Base-by-base conservation (phyloP, 495 filamentous ascomycete species). In the Astrocystis sublimbata region DNA sequence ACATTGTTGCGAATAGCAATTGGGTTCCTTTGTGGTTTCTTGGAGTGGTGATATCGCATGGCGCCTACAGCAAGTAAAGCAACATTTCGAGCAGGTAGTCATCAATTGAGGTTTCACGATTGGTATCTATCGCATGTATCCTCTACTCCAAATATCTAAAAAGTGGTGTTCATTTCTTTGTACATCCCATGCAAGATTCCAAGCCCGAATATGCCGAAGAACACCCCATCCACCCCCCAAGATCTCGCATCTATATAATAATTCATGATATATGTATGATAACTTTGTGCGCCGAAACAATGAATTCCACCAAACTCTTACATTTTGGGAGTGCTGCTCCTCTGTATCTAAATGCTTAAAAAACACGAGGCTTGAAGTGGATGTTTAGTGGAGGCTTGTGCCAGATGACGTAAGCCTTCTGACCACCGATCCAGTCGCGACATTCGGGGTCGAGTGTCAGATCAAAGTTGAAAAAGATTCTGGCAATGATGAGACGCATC, bases 381-480 rank as follows among this genome's bases (percentile, higher is more conserved):
- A 76, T 62, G 52, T 76, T 69, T 28, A 76, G 61, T 0, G 71
- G 54, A 15, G 70, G 61, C 63, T 78, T 80, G 2, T 68, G 63
- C 75, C 75, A 83, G 12, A 84, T 55, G 5, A 60, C 40, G 50
- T 66, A 79, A 0, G 63, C 61, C 56, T 64, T 70, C 57, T 75
- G 72, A 0, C 56, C 64, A 0, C 45, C 35, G 3, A 72, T 28
- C 73, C 76, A 76, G 49, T 76, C 68, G 49, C 70, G 60, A 19
- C 68, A 67, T 26, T 79, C 69, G 3, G 76, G 64, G 19, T 26
- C 52, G 13, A 84, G 62, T 62, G 78, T 72, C 70, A 82, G 64
- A 60, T 83, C 81, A 60, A 81, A 85, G 26, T 70, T 75, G 65
- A 71, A 85, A 0, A 81, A 26, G 56, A 84, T 64, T 55, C 76